These are phyloP conservation scores for Coprinopsis cinerea DNA, from an alignment of 768 basidiomycete species.

Conservation along the genomic window DNA sequence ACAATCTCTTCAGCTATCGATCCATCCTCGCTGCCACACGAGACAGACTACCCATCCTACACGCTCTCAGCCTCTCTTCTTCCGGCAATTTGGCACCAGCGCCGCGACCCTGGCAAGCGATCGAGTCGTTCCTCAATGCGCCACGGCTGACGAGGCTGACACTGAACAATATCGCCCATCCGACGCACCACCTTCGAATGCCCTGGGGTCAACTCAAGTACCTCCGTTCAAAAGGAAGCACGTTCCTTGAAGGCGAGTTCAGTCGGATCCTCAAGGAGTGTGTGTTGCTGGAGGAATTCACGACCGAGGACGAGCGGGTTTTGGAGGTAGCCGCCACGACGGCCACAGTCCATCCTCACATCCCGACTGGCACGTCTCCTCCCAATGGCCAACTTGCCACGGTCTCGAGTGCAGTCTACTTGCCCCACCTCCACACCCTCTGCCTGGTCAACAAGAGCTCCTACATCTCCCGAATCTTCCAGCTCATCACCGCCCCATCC, in stretches of 20 bases:
- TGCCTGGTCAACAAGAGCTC: constrained; percentile 18
- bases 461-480: constrained; percentile 18
- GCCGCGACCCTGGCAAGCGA: constrained; percentile 3
- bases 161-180: constrained; percentile 12
- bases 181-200: constrained; percentile 15
- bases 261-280: constrained; percentile 15
- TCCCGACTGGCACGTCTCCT: neutral
- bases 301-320: constrained; percentile 18
- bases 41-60: constrained; percentile 15
- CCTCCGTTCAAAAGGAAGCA: constrained; percentile 13
- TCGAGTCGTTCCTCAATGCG: constrained; percentile 19
- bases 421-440: constrained; percentile 17
- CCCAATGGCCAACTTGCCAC: neutral
- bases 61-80: constrained; percentile 12
- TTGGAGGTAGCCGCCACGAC: constrained; percentile 16
- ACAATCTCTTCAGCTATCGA: constrained; percentile 11
- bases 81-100: constrained; percentile 3
- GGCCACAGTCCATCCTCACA: constrained; percentile 2
- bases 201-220: constrained; percentile 21
- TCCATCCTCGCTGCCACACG: constrained; percentile 11
- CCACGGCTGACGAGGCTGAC: constrained; percentile 15
- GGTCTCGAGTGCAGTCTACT: constrained; percentile 6
- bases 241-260: constrained; percentile 21
- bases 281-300: constrained; percentile 15
- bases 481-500: constrained; percentile 19